These are phyloP conservation scores for Margaritispora aquatica DNA, from an alignment of 495 filamentous ascomycete species.

Conservation along the genomic window DNA sequence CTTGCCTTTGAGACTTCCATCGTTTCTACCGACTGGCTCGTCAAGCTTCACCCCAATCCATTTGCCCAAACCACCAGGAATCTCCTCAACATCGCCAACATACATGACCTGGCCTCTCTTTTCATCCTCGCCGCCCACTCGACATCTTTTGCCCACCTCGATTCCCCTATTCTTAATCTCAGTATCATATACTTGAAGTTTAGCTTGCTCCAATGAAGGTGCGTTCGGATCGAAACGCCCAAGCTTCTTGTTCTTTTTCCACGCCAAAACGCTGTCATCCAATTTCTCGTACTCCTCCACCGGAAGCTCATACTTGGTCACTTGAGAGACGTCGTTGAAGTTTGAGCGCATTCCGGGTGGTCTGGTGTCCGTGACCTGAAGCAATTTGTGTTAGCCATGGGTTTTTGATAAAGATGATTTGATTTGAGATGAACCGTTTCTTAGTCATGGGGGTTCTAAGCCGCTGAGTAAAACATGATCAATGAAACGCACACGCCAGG, in stretches of 20 bases:
- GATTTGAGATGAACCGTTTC: neutral
- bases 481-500: neutral
- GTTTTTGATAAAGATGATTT: neutral
- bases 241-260: constrained; percentile 87
- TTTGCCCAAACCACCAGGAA: constrained; percentile 62
- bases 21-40: constrained; percentile 85
- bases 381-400: neutral
- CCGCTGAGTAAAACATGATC: neutral
- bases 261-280: constrained; percentile 80
- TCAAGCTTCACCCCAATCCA: constrained; percentile 86
- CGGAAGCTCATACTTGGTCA: constrained; percentile 83
- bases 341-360: constrained; percentile 65
- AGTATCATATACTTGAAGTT: constrained; percentile 54
- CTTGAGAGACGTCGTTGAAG: constrained; percentile 69
- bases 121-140: constrained; percentile 56
- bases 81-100: constrained; percentile 74
- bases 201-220: constrained; percentile 60
- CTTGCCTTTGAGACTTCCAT: constrained; percentile 72
- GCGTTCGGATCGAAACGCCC: constrained; percentile 91
- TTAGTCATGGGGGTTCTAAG: neutral
- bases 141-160: constrained; percentile 55
- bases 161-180: constrained; percentile 67
- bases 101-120: constrained; percentile 80
- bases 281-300: constrained; percentile 75
- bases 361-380: constrained; percentile 72